Evolutionary conservation across 2,329 filamentous ascomycete genomes (phyloP).

Genomic region (Phaeosphaeriaceae sp.): DNA sequence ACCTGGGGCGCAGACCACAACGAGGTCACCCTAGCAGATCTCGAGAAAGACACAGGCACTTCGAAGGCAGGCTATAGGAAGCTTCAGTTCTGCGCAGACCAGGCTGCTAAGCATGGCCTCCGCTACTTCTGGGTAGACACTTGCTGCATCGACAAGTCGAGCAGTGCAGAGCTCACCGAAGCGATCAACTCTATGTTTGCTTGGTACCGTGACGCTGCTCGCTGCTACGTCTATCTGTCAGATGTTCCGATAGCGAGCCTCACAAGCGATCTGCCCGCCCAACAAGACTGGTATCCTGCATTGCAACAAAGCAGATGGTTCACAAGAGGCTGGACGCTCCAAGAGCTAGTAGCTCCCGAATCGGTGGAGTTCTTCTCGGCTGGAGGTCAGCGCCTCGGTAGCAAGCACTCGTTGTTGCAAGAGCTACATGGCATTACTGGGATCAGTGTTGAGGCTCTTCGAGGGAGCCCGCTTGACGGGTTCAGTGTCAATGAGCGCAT

Average conservation of each 20-base stretch:
- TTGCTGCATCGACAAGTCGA: not conserved
- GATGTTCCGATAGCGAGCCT: not conserved
- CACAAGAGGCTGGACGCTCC: not conserved
- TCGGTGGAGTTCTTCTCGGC: constrained; percentile 11
- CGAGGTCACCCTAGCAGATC: constrained; percentile 6
- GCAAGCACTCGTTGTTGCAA: not conserved
- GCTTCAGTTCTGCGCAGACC: constrained; percentile 8
- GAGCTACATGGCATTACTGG: constrained; percentile 10
- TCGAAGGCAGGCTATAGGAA: constrained; percentile 1
- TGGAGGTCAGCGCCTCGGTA: not conserved
- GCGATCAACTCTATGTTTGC: not conserved
- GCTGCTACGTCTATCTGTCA: constrained; percentile 4
- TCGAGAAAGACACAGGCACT: not conserved
- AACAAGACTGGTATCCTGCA: not conserved
- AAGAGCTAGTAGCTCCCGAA: constrained; percentile 2
- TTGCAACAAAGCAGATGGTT: constrained; percentile 1
- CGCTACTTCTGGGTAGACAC: not conserved
- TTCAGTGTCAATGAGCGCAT: constrained; percentile 14
- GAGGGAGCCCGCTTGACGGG: constrained; percentile 3
- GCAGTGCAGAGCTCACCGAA: not conserved
- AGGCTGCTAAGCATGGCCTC: constrained; percentile 9
- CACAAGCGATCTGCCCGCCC: not conserved
- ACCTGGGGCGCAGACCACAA: not conserved
- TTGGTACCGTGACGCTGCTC: constrained; percentile 1
- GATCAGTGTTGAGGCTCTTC: constrained; percentile 6